Evolutionary conservation across 257 asterid genomes (phyloP).

Genomic region (Gentiana dahurica): DNA sequence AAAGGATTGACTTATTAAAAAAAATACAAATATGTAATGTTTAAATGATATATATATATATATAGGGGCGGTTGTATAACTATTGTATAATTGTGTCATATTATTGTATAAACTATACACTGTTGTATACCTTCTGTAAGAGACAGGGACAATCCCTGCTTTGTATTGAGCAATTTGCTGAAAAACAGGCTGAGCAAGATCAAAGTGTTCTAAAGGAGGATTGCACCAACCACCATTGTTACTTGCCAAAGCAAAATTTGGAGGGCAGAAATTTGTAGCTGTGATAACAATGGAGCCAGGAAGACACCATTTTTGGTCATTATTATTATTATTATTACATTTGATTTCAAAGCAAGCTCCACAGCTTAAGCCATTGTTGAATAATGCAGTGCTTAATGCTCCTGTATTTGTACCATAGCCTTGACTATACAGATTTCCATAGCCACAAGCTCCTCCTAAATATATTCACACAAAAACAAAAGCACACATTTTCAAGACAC

Average conservation of each 20-base stretch:
- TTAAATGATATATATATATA: too few relatives aligned
- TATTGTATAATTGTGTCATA: too few relatives aligned
- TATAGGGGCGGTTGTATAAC: too few relatives aligned
- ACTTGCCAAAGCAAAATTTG: constrained; percentile 16
- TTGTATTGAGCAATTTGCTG: constrained; percentile 19
- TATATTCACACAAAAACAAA: too few relatives aligned
- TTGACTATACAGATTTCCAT: constrained; percentile 20
- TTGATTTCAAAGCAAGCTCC: constrained; percentile 23
- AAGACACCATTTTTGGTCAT: constrained; percentile 15
- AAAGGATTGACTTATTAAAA: too few relatives aligned
- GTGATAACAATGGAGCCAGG: constrained; percentile 18
- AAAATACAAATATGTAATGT: too few relatives aligned
- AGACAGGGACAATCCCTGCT: constrained; percentile 25
- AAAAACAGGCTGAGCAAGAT: constrained; percentile 24
- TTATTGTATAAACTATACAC: too few relatives aligned
- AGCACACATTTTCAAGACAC: background rate
- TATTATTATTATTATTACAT: constrained; percentile 5
- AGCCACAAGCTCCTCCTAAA: constrained; percentile 25
- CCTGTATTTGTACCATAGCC: constrained; percentile 31
- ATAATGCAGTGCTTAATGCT: constrained; percentile 21
- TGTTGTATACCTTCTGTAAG: constrained; percentile 16
- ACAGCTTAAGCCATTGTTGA: constrained; percentile 24
- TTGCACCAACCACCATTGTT: constrained; percentile 24
- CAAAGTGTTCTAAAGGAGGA: constrained; percentile 22
- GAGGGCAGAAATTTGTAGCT: constrained; percentile 27